Base-by-base conservation (phyloP, 768 basidiomycete species). In the Russula sp. region DNA sequence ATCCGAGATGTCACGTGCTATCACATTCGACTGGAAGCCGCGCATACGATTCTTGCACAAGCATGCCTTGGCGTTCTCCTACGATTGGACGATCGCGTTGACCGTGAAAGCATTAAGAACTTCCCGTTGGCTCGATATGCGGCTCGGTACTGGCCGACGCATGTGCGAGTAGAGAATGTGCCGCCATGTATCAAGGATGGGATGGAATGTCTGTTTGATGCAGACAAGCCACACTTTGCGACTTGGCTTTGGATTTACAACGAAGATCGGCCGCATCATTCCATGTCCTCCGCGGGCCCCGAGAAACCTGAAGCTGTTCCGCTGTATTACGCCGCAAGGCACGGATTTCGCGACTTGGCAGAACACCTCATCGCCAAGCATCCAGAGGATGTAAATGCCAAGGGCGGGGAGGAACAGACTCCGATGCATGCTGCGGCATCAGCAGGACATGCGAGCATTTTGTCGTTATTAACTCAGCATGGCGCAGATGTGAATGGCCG, bases 241-340 rank as follows among this genome's bases (percentile, higher is more conserved):
- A 24, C 42, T 6, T 57, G 57, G 57, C 20, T 57, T 22, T 44
- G 57, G 57, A n/a, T 57, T n/a, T 32, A 57, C 42, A 1, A 44
- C 20, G 20, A n/a, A 10, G 42, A 44, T 44, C 1, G 2, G 2
- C 1, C 1, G 9, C 8, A 7, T n/a, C n/a, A 4, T n/a, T 10
- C 9, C 44, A 44, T n/a, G 44, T n/a, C n/a, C 5, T n/a, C 8
- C 44, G 4, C 2, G 44, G 8, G n/a, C 20, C 20, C 44, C 0
- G 3, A 30, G 14, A 7, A 51, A 51, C 50, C 50, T 2, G 26
- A 30, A 28, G 50, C 26, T 0, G 50, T 30, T 3, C 50, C 50
- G 2, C 26, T 51, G 10, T 51, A 51, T 26, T 10, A 51, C 28
- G 26, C 16, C 0, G 28, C 50, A 28, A 2, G 0, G 8, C 26